Conservation (phyloP, 129 eudicot species). For the Tagetes erecta region DNA sequence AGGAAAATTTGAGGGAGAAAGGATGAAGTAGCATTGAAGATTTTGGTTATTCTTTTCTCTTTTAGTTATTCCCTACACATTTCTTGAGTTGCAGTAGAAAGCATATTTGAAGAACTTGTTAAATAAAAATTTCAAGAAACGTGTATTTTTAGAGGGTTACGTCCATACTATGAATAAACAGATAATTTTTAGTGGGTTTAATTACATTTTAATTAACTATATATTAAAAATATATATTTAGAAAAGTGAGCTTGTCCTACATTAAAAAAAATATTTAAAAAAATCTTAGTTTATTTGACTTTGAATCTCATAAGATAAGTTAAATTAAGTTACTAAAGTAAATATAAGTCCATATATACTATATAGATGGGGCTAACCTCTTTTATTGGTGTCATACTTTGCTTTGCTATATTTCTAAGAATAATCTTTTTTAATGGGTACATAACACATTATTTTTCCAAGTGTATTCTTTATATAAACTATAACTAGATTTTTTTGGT, state of each 20-base stretch:
- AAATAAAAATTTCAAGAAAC: conserved; percentile 1
- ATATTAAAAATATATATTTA: too few species aligned
- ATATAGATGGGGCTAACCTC: neutral
- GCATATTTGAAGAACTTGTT: conserved; percentile 44
- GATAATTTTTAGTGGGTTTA: too few species aligned
- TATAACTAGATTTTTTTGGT: too few species aligned
- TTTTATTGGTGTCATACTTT: conserved; percentile 21
- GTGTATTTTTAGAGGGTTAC: neutral
- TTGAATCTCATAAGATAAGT: neutral
- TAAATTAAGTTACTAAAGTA: neutral
- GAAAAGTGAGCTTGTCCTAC: too few species aligned
- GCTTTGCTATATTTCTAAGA: conserved; percentile 33
- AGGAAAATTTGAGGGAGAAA: conserved; percentile 31
- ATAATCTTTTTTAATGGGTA: conserved; percentile 12
- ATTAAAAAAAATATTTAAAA: too few species aligned
- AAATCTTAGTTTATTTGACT: too few species aligned
- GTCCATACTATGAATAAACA: too few species aligned
- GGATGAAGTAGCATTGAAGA: conserved; percentile 52
- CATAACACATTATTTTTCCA: neutral
- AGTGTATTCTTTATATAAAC: neutral
- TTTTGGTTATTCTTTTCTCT: conserved; percentile 41
- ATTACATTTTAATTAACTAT: too few species aligned
- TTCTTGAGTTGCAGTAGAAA: conserved; percentile 59
- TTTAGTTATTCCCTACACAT: conserved; percentile 23
- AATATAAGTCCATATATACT: neutral